Conservation (phyloP, 176 grass and related monocot species). For the Raddia guianensis region DNA sequence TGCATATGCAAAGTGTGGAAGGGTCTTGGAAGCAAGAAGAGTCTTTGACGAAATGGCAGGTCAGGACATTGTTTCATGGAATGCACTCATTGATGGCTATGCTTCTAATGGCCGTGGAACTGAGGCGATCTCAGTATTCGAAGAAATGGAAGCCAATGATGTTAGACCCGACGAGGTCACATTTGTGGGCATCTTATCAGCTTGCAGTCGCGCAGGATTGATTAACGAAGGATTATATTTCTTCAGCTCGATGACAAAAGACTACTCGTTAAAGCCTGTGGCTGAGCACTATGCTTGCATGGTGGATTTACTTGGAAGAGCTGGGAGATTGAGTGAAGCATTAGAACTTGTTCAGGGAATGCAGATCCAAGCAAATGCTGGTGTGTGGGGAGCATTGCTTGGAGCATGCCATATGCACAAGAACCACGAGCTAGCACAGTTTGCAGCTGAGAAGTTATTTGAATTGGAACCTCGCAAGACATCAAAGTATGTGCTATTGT, state of each 20-base stretch:
- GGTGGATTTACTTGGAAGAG: constrained; percentile 61
- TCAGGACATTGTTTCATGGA: constrained; percentile 65
- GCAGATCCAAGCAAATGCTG: constrained; percentile 48
- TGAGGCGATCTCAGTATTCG: constrained; percentile 46
- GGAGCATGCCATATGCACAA: constrained; percentile 58
- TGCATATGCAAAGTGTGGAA: constrained; percentile 60
- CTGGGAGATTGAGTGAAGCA: constrained; percentile 50
- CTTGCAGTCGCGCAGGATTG: constrained; percentile 55
- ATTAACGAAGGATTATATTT: constrained; percentile 53
- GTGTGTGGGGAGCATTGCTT: constrained; percentile 69
- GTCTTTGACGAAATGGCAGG: constrained; percentile 57
- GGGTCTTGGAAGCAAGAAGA: constrained; percentile 48
- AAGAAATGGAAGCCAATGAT: constrained; percentile 43
- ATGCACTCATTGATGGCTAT: constrained; percentile 63
- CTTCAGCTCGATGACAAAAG: constrained; percentile 48
- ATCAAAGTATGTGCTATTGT: constrained; percentile 65
- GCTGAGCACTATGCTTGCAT: constrained; percentile 75
- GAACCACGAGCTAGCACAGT: constrained; percentile 49
- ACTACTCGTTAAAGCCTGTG: constrained; percentile 41
- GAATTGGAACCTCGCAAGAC: constrained; percentile 56
- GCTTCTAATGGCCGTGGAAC: constrained; percentile 57
- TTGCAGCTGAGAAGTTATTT: constrained; percentile 52
- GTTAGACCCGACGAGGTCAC: constrained; percentile 58
- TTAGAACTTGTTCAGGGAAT: constrained; percentile 59
- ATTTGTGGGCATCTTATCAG: constrained; percentile 54